Conservation (phyloP, 2,329 filamentous ascomycete species). For the Diaporthe vexans region DNA sequence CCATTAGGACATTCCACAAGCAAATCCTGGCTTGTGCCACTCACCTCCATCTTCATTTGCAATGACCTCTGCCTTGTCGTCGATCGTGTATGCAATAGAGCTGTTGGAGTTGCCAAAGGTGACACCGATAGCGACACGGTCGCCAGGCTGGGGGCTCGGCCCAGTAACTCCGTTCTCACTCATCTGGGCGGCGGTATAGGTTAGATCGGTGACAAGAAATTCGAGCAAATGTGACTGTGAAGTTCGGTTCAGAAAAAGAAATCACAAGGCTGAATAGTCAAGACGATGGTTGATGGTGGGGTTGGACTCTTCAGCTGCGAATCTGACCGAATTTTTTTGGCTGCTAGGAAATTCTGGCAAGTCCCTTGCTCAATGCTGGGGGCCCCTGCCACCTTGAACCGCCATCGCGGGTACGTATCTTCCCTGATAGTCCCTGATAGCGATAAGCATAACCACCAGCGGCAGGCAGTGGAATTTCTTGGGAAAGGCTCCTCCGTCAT, state of each 20-base stretch:
- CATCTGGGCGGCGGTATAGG: slow-evolving; percentile 51
- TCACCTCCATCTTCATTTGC: slow-evolving; percentile 97
- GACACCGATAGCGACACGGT: slow-evolving; percentile 88
- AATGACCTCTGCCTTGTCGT: slow-evolving; percentile 97
- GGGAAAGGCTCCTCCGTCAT: neutral
- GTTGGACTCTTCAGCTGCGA: slow-evolving; percentile 31
- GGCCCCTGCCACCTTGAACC: slow-evolving; percentile 30
- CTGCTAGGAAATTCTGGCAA: slow-evolving; percentile 39
- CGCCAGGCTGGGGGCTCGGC: slow-evolving; percentile 65
- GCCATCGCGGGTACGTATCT: neutral
- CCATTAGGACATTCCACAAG: neutral
- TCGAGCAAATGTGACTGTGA: neutral
- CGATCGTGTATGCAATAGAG: slow-evolving; percentile 92
- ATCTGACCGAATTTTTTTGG: slow-evolving; percentile 42
- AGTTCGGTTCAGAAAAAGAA: neutral
- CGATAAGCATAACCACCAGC: slow-evolving; percentile 30
- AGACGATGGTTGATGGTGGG: slow-evolving; percentile 26
- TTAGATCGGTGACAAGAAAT: neutral
- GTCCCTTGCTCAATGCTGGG: slow-evolving; percentile 18
- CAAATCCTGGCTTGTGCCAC: slow-evolving; percentile 48
- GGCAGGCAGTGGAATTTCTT: slow-evolving; percentile 38
- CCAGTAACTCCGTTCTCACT: slow-evolving; percentile 60
- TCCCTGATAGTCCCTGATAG: slow-evolving; percentile 9
- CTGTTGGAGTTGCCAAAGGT: slow-evolving; percentile 99
- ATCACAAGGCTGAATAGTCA: neutral